Base-by-base conservation (phyloP, 2,329 filamentous ascomycete genomes). In the Trichoderma atrobrunneum region DNA sequence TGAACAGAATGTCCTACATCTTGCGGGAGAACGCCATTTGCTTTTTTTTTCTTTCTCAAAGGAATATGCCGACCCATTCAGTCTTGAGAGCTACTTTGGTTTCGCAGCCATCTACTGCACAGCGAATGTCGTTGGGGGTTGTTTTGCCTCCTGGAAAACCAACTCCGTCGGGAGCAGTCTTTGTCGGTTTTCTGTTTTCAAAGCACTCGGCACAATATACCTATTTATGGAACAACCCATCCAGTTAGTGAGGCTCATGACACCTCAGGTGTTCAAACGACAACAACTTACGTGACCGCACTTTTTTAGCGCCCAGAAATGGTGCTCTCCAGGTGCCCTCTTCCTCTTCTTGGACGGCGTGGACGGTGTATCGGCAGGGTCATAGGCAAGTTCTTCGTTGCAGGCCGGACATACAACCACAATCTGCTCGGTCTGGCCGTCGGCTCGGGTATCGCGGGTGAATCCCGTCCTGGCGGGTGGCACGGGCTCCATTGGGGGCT, bases 261-360 rank as follows among this genome's bases (percentile, higher is more conserved):
- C 1, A 54, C 21, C 48, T 67, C 26, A 3, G 12, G 7, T 16
- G 16, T 16, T 36, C 6, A 36, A 26, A 21, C 14, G 12, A 39
- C 8, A 39, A 21, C n/a, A 28, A 80, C 86, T 78, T 87, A 98
- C 96, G 84, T 99, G 96, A 75, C 96, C 96, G 80, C 96, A 99
- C 66, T 87, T 87, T 81, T 95, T 97, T 43, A 96, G 87, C 1
- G 96, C 92, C 94, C 95, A 98, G 74, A 98, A 95, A 77, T 97
- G 92, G 78, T 93, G 91, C 81, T 97, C 94, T 26, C 86, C 87
- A 7, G 84, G 81, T 24, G 86, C 83, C 39, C 80, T 76, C 77
- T 87, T 90, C 62, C 83, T 82, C 51, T 83, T 86, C 74, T 77
- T 82, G 0, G 75, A 72, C 16, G 75, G 73, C n/a, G 75, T 66